Evolutionary conservation across 2,329 filamentous ascomycete genomes (phyloP).

Genomic region (Penicillium concentricum): DNA sequence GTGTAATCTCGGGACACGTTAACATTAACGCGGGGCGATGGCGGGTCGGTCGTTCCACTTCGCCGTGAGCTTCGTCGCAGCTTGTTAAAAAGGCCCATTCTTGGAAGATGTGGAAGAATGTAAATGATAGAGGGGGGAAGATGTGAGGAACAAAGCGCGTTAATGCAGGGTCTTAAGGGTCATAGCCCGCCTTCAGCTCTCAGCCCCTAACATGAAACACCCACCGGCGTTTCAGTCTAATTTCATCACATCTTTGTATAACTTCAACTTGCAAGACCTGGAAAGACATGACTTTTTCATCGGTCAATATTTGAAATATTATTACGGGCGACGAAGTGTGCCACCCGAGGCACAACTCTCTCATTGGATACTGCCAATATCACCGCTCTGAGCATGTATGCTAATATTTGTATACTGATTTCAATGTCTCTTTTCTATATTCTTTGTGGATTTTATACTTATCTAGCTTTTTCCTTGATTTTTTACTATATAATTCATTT

Average conservation of each 20-base stretch:
- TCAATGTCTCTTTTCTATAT: too few species aligned
- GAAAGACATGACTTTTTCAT: too few species aligned
- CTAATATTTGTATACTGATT: too few species aligned
- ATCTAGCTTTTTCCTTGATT: too few species aligned
- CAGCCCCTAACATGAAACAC: slow-evolving; percentile 7
- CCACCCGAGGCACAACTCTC: too few species aligned
- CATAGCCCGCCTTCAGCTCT: not conserved
- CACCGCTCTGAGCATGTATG: too few species aligned
- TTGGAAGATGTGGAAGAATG: not conserved
- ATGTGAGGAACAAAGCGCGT: slow-evolving; percentile 6
- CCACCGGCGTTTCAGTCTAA: not conserved
- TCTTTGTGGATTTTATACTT: too few species aligned
- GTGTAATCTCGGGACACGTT: slow-evolving; percentile 36
- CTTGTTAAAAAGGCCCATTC: slow-evolving; percentile 34
- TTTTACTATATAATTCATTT: too few species aligned
- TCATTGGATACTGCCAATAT: too few species aligned
- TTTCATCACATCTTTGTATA: not conserved
- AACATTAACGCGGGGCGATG: slow-evolving; percentile 16
- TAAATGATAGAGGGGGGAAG: not conserved
- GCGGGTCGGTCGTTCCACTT: slow-evolving; percentile 26
- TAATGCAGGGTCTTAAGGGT: slow-evolving; percentile 12
- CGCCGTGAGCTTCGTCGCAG: slow-evolving; percentile 30
- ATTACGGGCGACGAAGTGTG: too few species aligned
- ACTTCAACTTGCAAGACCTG: not conserved
- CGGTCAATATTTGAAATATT: too few species aligned